Conservation (phyloP, 2,329 filamentous ascomycete genomes). For the Metarhizium humberi region DNA sequence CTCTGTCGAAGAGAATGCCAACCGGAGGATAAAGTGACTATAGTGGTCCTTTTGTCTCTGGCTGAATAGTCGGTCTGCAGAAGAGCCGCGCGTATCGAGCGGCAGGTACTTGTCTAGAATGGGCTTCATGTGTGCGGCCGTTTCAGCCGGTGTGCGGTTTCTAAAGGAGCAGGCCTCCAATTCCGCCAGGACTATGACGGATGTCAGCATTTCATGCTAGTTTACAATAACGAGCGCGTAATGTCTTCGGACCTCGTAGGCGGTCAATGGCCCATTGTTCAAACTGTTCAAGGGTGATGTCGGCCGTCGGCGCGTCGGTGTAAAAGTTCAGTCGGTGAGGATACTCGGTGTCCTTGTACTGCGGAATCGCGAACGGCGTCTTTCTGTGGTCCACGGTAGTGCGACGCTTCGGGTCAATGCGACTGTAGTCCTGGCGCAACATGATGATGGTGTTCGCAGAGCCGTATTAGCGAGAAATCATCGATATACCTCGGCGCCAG, state of each 20-base stretch:
- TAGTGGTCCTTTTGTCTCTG: constrained; percentile 96
- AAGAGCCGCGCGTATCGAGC: constrained; percentile 65
- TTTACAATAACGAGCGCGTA: background rate
- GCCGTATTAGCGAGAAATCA: background rate
- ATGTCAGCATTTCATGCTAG: background rate
- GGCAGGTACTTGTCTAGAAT: constrained; percentile 82
- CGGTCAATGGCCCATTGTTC: constrained; percentile 98
- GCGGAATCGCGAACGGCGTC: constrained; percentile 72
- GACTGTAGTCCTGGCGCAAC: constrained; percentile 42
- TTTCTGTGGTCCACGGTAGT: constrained; percentile 71
- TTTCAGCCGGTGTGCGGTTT: constrained; percentile 79
- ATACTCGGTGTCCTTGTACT: constrained; percentile 72
- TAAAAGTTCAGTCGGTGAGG: constrained; percentile 90
- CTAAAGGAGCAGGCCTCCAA: constrained; percentile 93
- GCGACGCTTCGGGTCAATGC: constrained; percentile 62
- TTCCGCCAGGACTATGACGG: constrained; percentile 63
- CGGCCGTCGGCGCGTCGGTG: constrained; percentile 73
- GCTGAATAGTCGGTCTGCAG: constrained; percentile 44
- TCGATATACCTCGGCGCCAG: background rate
- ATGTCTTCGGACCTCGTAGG: constrained; percentile 53
- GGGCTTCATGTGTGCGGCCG: constrained; percentile 71
- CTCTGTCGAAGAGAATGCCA: constrained; percentile 87
- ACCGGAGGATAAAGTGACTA: constrained; percentile 89
- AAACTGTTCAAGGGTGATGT: constrained; percentile 94
- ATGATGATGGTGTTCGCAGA: constrained; percentile 21